A percentile compares a stretch with the other conserved stretches of the same genome.
Evolutionary conservation across 345 rosid genomes (phyloP).

Genomic region (Leavenworthia alabamica): DNA sequence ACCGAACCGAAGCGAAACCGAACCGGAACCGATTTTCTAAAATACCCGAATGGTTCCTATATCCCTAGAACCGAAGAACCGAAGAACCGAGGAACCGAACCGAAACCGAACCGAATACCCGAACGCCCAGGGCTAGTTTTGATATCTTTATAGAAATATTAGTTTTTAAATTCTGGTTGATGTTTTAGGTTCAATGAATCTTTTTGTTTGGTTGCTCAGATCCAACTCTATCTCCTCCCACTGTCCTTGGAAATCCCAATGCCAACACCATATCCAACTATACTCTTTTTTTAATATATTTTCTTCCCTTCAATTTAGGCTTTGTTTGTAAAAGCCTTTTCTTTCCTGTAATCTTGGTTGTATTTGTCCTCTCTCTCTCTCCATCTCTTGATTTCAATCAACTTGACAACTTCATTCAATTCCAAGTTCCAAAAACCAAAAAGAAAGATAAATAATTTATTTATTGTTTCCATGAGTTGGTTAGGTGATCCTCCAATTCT

Average conservation of each 20-base stretch:
- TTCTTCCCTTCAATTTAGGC: conserved; percentile 18
- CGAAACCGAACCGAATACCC: no score
- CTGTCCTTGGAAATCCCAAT: conserved; percentile 33
- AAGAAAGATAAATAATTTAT: background rate
- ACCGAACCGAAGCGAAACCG: no score
- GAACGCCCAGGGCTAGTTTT: no score
- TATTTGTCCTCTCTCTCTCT: conserved; percentile 13
- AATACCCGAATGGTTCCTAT: no score
- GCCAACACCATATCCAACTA: conserved; percentile 28
- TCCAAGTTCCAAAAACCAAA: conserved; percentile 14
- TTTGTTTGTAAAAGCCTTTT: conserved; percentile 12
- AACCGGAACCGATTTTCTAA: no score
- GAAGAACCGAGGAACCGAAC: no score
- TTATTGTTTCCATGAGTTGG: conserved; percentile 24
- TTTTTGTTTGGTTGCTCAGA: conserved; percentile 24
- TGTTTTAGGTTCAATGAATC: conserved; percentile 24
- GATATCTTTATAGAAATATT: background rate
- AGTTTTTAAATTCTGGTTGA: conserved; percentile 7
- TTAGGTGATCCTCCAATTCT: conserved; percentile 20
- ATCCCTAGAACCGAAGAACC: no score
- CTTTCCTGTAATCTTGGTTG: conserved; percentile 8
- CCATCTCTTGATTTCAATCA: conserved; percentile 20
- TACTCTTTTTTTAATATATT: background rate
- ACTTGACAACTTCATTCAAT: conserved; percentile 13
- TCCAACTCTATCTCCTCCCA: conserved; percentile 28